Evolutionary conservation across 805 yeast species (phyloP).

Genomic region (Saturnispora quitensis): DNA sequence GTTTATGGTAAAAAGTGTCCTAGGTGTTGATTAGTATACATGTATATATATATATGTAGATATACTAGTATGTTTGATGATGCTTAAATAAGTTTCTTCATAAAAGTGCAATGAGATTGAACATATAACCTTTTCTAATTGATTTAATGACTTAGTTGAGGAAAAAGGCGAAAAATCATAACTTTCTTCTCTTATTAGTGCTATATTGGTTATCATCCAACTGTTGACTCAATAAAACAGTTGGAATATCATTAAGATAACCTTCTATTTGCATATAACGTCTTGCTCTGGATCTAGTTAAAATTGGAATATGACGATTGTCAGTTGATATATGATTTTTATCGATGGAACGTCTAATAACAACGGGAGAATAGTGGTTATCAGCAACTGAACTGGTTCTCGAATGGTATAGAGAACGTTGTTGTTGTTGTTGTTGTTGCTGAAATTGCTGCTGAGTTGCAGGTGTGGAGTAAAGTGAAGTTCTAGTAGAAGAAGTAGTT

Average conservation of each 20-base stretch:
- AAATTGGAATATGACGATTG: slow-evolving; percentile 8
- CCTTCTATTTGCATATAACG: slow-evolving; percentile 4
- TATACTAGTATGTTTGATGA: too few species aligned
- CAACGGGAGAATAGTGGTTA: neutral
- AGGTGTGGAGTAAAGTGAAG: slow-evolving; percentile 3
- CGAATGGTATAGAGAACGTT: slow-evolving; percentile 1
- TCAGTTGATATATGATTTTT: neutral
- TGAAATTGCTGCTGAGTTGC: slow-evolving; percentile 2
- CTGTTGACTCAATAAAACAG: slow-evolving; percentile 5
- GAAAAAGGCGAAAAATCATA: too few species aligned
- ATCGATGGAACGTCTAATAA: neutral
- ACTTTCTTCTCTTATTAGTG: slow-evolving; percentile 2
- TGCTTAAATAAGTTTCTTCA: neutral
- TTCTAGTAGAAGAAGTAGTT: neutral
- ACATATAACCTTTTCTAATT: neutral
- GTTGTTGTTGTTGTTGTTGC: neutral
- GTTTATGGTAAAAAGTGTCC: neutral
- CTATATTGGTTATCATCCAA: neutral
- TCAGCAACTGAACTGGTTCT: slow-evolving; percentile 6
- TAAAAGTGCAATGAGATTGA: neutral
- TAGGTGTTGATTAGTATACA: neutral
- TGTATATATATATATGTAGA: too few species aligned
- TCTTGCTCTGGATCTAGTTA: slow-evolving; percentile 14
- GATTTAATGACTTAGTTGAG: too few species aligned
- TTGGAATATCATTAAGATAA: slow-evolving; percentile 4